Percentiles rank a stretch among this genome's conserved stretches.
phyloP scores from a whole-genome alignment of 805 yeast species.

The Yarrowia keelungensis region DNA sequence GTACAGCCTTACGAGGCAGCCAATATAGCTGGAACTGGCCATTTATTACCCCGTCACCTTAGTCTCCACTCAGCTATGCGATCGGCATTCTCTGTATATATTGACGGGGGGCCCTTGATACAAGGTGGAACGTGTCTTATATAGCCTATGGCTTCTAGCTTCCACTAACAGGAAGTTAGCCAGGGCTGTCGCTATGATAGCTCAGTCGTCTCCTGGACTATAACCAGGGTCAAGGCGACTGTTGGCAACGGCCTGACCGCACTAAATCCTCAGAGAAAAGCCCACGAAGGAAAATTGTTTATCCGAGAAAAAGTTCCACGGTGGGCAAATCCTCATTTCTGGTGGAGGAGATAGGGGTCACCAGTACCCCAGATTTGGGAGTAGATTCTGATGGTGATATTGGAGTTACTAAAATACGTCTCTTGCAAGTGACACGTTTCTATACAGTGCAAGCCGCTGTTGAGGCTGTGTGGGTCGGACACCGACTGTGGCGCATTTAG shows the following conservation, averaged over 20 bases:
- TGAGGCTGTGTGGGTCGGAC: not conserved
- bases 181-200: too few species aligned
- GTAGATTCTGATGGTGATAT: too few species aligned
- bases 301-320: not conserved
- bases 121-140: too few species aligned
- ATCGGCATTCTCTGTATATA: not conserved
- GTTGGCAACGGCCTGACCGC: not conserved
- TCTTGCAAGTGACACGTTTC: too few species aligned
- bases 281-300: not conserved
- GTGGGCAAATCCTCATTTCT: not conserved
- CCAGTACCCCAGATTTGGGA: not conserved
- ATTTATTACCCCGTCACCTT: too few species aligned
- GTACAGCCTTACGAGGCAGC: not conserved
- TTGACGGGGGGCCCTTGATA: not conserved
- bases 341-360: constrained; percentile 1
- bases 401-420: too few species aligned
- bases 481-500: constrained; percentile 22
- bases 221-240: not conserved
- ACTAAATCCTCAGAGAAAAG: not conserved
- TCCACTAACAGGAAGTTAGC: not conserved
- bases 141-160: not conserved
- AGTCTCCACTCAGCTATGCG: not conserved
- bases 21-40: not conserved
- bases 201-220: not conserved
- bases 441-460: too few species aligned